A percentile compares a stretch with the other conserved stretches of the same genome.
Evolutionary conservation across 2,329 filamentous ascomycete genomes (phyloP).

Genomic region (Phialophora verrucosa): DNA sequence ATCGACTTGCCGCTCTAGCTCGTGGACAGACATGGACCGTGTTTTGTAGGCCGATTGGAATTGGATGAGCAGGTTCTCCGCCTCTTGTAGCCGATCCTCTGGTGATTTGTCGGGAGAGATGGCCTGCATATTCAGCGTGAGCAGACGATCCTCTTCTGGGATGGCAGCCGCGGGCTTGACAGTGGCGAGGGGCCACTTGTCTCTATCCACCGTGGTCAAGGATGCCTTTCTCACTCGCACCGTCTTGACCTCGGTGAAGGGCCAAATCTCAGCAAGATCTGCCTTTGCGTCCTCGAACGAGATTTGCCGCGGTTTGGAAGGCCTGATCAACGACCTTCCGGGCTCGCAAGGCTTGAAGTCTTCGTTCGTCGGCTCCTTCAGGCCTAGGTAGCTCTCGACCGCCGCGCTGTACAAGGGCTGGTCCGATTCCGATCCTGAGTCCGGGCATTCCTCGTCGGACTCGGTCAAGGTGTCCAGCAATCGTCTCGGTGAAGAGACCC

Average conservation of each 20-base stretch:
- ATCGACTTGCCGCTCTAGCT: slow-evolving; percentile 2
- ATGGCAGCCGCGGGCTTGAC: background rate
- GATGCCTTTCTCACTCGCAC: slow-evolving; percentile 3
- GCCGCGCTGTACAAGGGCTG: slow-evolving; percentile 11
- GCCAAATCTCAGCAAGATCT: slow-evolving; percentile 5
- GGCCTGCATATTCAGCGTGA: background rate
- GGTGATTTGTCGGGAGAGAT: slow-evolving; percentile 6
- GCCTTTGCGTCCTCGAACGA: slow-evolving; percentile 9
- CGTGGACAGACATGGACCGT: background rate
- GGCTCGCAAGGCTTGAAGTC: slow-evolving; percentile 9
- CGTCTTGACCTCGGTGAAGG: slow-evolving; percentile 6
- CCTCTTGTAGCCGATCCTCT: slow-evolving; percentile 1
- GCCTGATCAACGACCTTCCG: background rate
- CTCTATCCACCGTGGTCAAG: slow-evolving; percentile 2
- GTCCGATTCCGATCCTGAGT: slow-evolving; percentile 5
- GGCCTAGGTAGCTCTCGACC: slow-evolving; percentile 4
- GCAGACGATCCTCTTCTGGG: slow-evolving; percentile 5
- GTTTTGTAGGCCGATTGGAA: slow-evolving; percentile 5
- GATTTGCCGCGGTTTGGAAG: background rate
- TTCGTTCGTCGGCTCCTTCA: background rate
- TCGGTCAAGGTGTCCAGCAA: slow-evolving; percentile 5
- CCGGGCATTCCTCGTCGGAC: slow-evolving; percentile 2
- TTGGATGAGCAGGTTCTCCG: background rate
- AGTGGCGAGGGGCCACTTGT: slow-evolving; percentile 8
- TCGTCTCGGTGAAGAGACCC: background rate